These are phyloP conservation scores for Geotrichum klebahnii DNA, from an alignment of 1,139 yeast genomes.

Conservation along the genomic window DNA sequence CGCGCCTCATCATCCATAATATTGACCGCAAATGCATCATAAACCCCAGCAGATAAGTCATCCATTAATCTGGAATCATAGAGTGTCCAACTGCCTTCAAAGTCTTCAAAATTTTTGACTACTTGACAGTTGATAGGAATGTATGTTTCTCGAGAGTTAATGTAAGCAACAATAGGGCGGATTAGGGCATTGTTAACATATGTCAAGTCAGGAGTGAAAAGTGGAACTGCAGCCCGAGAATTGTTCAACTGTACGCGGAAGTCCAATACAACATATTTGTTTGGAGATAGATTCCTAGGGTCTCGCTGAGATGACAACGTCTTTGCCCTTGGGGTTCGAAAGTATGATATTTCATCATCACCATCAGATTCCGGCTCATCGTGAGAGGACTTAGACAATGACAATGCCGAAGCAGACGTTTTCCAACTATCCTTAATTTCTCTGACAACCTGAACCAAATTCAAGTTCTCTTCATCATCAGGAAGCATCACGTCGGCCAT, in stretches of 20 bases:
- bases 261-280: constrained; percentile 68
- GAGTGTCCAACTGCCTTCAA: constrained; percentile 94
- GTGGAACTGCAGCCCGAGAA: constrained; percentile 83
- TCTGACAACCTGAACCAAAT: constrained; percentile 38
- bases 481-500: constrained; percentile 86
- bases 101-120: constrained; percentile 73
- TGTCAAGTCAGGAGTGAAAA: constrained; percentile 76
- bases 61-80: constrained; percentile 90
- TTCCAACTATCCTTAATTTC: constrained; percentile 45
- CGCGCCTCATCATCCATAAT: constrained; percentile 83
- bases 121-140: constrained; percentile 84
- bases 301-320: constrained; percentile 17
- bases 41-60: constrained; percentile 83
- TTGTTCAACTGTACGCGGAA: constrained; percentile 73
- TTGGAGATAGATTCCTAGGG: constrained; percentile 25
- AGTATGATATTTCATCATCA: neutral
- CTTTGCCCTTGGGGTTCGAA: constrained; percentile 13
- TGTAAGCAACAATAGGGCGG: constrained; percentile 91
- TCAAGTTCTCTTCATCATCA: constrained; percentile 48
- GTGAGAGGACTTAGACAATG: constrained; percentile 9
- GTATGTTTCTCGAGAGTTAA: constrained; percentile 81
- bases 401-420: constrained; percentile 25
- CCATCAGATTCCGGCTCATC: neutral
- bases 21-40: constrained; percentile 83
- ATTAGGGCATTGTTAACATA: constrained; percentile 87